Evolutionary conservation across 2,329 filamentous ascomycete genomes (phyloP).

Genomic region (Ascochyta fabae): DNA sequence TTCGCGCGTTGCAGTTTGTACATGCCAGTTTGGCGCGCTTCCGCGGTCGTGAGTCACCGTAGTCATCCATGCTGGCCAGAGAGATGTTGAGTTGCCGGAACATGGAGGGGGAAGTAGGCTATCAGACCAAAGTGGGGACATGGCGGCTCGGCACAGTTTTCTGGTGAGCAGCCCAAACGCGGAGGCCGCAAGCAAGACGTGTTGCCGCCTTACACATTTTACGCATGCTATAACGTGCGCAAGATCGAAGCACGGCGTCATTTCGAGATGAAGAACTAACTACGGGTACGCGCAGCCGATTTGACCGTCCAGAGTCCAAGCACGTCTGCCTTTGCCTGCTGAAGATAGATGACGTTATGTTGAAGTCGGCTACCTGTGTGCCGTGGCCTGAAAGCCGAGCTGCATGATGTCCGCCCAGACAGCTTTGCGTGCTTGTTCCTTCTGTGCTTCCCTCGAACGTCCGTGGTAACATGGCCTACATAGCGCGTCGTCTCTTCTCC

Average conservation of each 20-base stretch:
- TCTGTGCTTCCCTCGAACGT: neutral
- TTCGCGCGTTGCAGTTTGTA: slow-evolving; percentile 53
- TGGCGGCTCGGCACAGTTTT: slow-evolving; percentile 23
- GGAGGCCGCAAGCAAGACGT: neutral
- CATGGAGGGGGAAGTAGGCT: slow-evolving; percentile 29
- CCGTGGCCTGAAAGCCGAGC: neutral
- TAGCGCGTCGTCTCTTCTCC: slow-evolving; percentile 30
- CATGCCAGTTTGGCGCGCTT: slow-evolving; percentile 54
- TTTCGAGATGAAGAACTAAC: neutral
- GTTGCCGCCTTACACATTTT: neutral
- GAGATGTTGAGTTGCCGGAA: slow-evolving; percentile 21
- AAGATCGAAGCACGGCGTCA: neutral
- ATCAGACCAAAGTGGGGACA: slow-evolving; percentile 11
- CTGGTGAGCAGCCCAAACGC: neutral
- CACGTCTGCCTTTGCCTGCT: neutral
- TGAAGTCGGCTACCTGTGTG: slow-evolving; percentile 29
- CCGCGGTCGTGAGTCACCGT: slow-evolving; percentile 27
- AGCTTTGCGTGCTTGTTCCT: neutral
- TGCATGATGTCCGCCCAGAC: neutral
- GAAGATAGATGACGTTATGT: slow-evolving; percentile 16
- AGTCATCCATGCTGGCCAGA: slow-evolving; percentile 14
- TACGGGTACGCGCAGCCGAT: neutral
- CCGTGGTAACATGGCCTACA: slow-evolving; percentile 21
- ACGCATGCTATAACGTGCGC: neutral
- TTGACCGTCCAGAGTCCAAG: neutral